Conservation (phyloP, 139 green algal species). For the Asterochloris erici region DNA sequence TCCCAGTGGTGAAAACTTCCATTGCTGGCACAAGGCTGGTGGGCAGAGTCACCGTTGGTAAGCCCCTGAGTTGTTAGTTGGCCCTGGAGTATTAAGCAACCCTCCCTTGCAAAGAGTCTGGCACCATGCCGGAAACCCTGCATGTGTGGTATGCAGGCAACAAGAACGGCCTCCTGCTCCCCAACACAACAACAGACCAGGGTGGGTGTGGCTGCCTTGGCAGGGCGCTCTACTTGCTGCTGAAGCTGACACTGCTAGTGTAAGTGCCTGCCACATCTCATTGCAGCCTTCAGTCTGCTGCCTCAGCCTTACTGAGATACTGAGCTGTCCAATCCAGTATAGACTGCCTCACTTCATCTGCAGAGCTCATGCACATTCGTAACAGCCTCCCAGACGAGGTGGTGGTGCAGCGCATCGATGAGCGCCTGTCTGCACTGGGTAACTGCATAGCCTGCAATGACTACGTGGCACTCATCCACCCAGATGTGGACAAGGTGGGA, state of each 20-base stretch:
- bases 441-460: conserved; percentile 99
- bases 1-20: conserved; percentile 94
- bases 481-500: conserved; percentile 85
- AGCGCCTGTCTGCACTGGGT: conserved; percentile 94
- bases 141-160: conserved; percentile 63
- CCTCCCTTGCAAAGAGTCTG: neutral
- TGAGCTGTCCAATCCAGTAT: neutral
- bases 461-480: conserved; percentile 97
- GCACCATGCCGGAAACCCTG: no score
- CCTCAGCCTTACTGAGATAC: neutral
- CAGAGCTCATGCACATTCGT: conserved; percentile 95
- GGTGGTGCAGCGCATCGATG: conserved; percentile 95
- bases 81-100: neutral
- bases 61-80: neutral
- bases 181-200: conserved; percentile 94
- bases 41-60: conserved; percentile 81
- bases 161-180: conserved; percentile 95
- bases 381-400: conserved; percentile 97
- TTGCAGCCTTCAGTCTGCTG: neutral
- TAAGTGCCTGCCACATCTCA: neutral
- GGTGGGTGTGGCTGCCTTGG: conserved; percentile 30
- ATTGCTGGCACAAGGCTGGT: conserved; percentile 94
- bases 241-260: neutral
- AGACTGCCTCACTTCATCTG: neutral
- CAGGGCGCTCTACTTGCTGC: neutral